Base-by-base conservation (phyloP, 2,329 filamentous ascomycete species). In the Sporothrix phasma region DNA sequence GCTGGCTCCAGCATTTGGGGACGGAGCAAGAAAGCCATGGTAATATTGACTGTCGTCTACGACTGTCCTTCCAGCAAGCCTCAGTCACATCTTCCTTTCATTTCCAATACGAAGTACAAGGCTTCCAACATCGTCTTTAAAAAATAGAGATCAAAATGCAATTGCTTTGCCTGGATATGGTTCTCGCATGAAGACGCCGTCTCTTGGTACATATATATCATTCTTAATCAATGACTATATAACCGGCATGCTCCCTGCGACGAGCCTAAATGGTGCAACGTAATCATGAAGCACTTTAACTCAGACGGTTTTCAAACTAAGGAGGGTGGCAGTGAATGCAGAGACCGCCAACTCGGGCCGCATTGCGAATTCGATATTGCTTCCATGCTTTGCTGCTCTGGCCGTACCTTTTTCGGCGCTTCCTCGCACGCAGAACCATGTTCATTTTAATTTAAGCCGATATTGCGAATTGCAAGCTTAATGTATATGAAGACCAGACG, bases 391-490 rank as follows among this genome's bases (percentile, higher is more conserved):
- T 54, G 34, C 15, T 37, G 31, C 29, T 22, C 19, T 54, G 51
- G n/a, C 51, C 51, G 51, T 43, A 58, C n/a, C n/a, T n/a, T 43
- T 11, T 43, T 43, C 54, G 54, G 54, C 37, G 54, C 19, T n/a
- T 58, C 24, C n/a, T n/a, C n/a, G n/a, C 29, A 17, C 10, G 13
- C 15, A 26, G 26, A 22, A 41, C 24, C 54, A 13, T 58, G 54
- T 13, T 17, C 13, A 19, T 29, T 7, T 0, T 34, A 58, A 58
- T 58, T 15, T 43, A 43, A 22, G 37, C 54, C 22, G 37, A 58
- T 15, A 58, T 58, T 58, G 54, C 37, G 29, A 15, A 58, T 58
- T 58, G 54, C 54, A 43, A 58, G 54, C 54, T 58, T 43, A 58
- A 43, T 58, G 22, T 43, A 54, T 37, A 54, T 39, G 51, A 54